These are phyloP conservation scores for Ophiocordyceps robertsii DNA, from an alignment of 2,329 filamentous ascomycete species.

Conservation along the genomic window DNA sequence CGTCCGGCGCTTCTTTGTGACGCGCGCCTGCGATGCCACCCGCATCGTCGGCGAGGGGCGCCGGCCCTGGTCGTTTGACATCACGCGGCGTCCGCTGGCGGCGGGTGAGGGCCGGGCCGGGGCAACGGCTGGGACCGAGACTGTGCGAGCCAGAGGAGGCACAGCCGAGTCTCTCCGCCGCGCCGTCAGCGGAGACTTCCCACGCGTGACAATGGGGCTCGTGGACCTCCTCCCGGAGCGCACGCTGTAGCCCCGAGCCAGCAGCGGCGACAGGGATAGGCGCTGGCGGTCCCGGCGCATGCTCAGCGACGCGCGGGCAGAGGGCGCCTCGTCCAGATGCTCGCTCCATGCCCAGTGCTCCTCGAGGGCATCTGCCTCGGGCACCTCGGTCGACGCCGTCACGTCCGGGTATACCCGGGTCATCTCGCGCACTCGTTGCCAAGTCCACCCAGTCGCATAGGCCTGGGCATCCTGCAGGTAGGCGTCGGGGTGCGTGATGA, in stretches of 20 bases:
- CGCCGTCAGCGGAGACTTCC: conserved; percentile 24
- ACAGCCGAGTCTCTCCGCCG: conserved; percentile 30
- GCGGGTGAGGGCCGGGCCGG: conserved; percentile 24
- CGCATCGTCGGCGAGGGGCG: conserved; percentile 17
- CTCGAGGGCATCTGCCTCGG: conserved; percentile 49
- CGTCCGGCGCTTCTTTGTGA: conserved; percentile 37
- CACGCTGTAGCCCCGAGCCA: conserved; percentile 13
- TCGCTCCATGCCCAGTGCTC: conserved; percentile 56
- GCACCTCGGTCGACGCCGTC: conserved; percentile 31
- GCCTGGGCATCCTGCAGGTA: conserved; percentile 53
- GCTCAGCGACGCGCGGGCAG: conserved; percentile 27
- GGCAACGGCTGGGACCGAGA: conserved; percentile 33
- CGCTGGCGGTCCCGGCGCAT: conserved; percentile 26
- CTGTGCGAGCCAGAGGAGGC: conserved; percentile 34
- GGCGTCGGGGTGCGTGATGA: conserved; percentile 61
- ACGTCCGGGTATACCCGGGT: conserved; percentile 39
- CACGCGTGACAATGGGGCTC: conserved; percentile 20
- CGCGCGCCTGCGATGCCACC: conserved; percentile 13
- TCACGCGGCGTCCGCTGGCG: conserved; percentile 28
- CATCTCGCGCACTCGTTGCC: conserved; percentile 54
- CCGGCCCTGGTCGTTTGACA: conserved; percentile 25
- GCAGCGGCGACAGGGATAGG: conserved; percentile 28
- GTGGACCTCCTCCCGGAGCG: conserved; percentile 14
- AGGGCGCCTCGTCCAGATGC: conserved; percentile 44
- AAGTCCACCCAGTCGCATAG: conserved; percentile 49